Base-by-base conservation (phyloP, 805 yeast species). In the Monosporozyma solicola region DNA sequence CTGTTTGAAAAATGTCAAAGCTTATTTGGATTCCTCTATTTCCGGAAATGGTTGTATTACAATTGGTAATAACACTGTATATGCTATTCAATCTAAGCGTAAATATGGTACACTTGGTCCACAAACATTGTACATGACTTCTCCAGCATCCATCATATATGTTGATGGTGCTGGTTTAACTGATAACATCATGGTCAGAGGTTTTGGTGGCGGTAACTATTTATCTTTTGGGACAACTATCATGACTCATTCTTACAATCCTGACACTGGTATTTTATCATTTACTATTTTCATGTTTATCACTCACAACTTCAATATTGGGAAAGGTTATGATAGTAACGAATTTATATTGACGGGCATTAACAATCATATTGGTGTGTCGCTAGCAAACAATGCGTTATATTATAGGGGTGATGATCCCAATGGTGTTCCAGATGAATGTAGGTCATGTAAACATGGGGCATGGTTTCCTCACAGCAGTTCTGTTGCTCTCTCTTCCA, bases 31-130 rank as follows among this genome's bases (percentile, higher is more conserved):
- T 20, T 32, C 57, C 22, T 43, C 41, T 10, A 45, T 57, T 9
- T n/a, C 16, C 5, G 60, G 60, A 46, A 43, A 48, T n/a, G 60
- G 60, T 43, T 57, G 60, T 55, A 52, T 57, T 31, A 41, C 39
- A 41, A 41, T 57, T 27, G 60, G 60, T 31, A 54, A 39, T 6
- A 51, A 53, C 32, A 37, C 53, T 43, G 29, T 50, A 1, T 52
- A 51, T 29, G 50, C 51, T 31, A 53, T 51, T 13, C 47, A 48
- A 24, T 47, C 53, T 29, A 22, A 37, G 6, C 43, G 44, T 7
- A 29, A 10, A 5, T n/a, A 16, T 20, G 54, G 55, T 35, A 31
- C 45, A 13, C 11, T 55, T 11, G 47, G 50, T 20, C 47, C 50
- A 13, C 60, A 57, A 51, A 57, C 58, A 2, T 35, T 57, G 9